Base-by-base conservation (phyloP, 2,329 filamentous ascomycete species). In the Myriosclerotinia curreyana region DNA sequence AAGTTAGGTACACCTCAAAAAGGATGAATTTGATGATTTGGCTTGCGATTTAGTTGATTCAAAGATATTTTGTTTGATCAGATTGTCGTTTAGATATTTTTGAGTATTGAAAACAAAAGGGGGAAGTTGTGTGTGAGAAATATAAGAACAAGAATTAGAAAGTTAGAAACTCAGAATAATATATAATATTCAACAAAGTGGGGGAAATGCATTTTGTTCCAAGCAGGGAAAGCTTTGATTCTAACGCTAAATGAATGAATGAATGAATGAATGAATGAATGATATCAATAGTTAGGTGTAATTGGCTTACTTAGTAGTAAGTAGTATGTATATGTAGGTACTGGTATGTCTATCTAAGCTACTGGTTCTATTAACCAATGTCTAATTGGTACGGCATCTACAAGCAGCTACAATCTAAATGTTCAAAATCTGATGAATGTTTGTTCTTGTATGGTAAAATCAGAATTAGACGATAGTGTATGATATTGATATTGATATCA, bases 141-240 rank as follows among this genome's bases (percentile, higher is more conserved):
- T 46, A 46, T 17, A 46, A 46, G 17, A 5, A 11, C 3, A 7
- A 46, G n/a, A n/a, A n/a, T n/a, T n/a, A n/a, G n/a, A n/a, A n/a
- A n/a, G n/a, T n/a, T n/a, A n/a, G n/a, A n/a, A n/a, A n/a, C n/a
- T n/a, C n/a, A n/a, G n/a, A n/a, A n/a, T n/a, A n/a, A n/a, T n/a
- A n/a, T n/a, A n/a, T n/a, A n/a, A n/a, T n/a, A n/a, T 36, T 36
- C 40, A 46, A 58, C 54, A 58, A 58, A 36, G 40, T 58, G 54
- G 42, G 54, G 42, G 52, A 42, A 54, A 17, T 22, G 9, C 9
- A 15, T 22, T 22, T 36, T 44, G 54, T 36, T 48, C 20, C n/a
- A 17, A 20, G 9, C 14, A 42, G 22, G 25, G 53, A 42, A 44
- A 31, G 53, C n/a, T n/a, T n/a, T n/a, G n/a, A n/a, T n/a, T n/a